These are phyloP conservation scores for Xylaria hypoxylon DNA, from an alignment of 2,329 filamentous ascomycete genomes.

Conservation along the genomic window DNA sequence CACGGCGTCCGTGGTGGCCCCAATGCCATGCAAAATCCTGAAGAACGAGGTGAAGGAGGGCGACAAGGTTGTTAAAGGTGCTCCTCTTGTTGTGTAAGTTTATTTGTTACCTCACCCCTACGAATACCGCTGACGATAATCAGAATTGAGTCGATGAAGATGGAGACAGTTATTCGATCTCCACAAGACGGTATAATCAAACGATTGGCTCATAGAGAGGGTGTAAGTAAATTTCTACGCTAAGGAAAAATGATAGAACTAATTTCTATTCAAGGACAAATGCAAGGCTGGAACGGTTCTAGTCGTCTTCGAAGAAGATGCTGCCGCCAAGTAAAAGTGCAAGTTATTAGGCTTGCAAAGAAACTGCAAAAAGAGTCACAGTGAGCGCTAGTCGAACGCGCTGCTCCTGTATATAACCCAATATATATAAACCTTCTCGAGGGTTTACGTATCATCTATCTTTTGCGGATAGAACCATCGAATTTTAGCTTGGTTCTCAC, in stretches of 20 bases:
- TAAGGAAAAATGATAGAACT: neutral
- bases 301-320: slow-evolving; percentile 75
- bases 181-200: slow-evolving; percentile 78
- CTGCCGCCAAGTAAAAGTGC: slow-evolving; percentile 20
- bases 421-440: neutral
- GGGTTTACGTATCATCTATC: neutral
- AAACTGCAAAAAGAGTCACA: neutral
- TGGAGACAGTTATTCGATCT: slow-evolving; percentile 85
- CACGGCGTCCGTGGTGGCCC: slow-evolving; percentile 85
- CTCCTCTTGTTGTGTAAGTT: slow-evolving; percentile 82
- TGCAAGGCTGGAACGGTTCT: slow-evolving; percentile 81
- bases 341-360: neutral
- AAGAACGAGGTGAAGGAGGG: slow-evolving; percentile 89
- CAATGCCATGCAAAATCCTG: slow-evolving; percentile 97
- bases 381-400: neutral
- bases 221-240: slow-evolving; percentile 63
- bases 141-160: slow-evolving; percentile 89
- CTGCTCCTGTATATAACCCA: slow-evolving; percentile 21
- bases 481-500: neutral
- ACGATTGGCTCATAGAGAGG: slow-evolving; percentile 78
- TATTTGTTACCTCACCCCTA: neutral
- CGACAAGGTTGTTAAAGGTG: slow-evolving; percentile 83
- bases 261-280: slow-evolving; percentile 67
- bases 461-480: neutral
- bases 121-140: slow-evolving; percentile 30